A percentile compares a stretch with the other conserved stretches of the same genome.
phyloP scores from a whole-genome alignment of 257 asterid genomes.

The Vinca minor region DNA sequence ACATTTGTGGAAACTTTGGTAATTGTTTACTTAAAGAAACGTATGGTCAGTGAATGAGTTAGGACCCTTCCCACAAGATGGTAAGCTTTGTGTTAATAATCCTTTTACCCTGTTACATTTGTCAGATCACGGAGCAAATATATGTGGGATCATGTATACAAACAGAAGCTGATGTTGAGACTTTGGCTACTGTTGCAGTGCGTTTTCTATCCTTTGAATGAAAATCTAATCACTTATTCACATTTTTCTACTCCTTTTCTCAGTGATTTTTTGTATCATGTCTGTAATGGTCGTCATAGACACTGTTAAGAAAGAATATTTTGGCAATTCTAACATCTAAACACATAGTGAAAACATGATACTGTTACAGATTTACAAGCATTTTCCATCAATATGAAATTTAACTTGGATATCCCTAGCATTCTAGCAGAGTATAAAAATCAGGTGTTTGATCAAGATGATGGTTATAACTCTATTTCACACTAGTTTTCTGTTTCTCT shows the following conservation, averaged over 20 bases:
- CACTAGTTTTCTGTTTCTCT: background rate
- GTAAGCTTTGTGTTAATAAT: background rate
- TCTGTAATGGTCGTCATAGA: background rate
- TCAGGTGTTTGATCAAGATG: conserved; percentile 1
- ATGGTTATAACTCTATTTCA: background rate
- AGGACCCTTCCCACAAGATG: background rate
- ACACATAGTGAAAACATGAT: background rate
- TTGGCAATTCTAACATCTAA: background rate
- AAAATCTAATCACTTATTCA: background rate
- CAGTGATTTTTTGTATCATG: background rate
- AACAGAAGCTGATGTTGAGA: conserved; percentile 65
- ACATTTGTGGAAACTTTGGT: background rate
- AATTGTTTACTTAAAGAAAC: background rate
- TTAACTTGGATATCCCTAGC: background rate
- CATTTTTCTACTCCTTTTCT: background rate
- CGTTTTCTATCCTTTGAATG: conserved; percentile 14
- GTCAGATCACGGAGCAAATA: conserved; percentile 92
- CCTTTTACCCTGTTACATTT: conserved; percentile 8
- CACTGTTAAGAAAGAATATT: background rate
- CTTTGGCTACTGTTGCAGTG: conserved; percentile 55
- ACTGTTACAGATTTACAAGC: background rate
- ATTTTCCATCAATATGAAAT: background rate
- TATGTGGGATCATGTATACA: conserved; percentile 92
- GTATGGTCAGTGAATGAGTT: background rate
- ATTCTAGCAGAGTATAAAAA: background rate